phyloP scores from a whole-genome alignment of 345 rosid species.

The Boechera stricta region DNA sequence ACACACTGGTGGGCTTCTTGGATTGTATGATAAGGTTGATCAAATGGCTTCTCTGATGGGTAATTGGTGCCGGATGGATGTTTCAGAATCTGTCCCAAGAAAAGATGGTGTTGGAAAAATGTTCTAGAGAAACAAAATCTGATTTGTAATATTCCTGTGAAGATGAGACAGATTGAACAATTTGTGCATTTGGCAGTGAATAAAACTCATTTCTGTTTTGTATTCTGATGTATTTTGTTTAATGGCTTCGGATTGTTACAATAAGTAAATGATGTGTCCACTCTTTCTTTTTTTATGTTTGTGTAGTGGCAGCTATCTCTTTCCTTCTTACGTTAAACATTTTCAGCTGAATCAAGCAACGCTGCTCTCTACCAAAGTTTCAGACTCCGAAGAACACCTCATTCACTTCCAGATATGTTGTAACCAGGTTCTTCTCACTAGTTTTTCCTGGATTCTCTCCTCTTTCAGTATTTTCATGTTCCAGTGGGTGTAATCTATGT shows the following conservation, averaged over 20 bases:
- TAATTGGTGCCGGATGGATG: slow-evolving; percentile 79
- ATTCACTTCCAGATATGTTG: background rate
- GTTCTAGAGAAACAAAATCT: slow-evolving; percentile 52
- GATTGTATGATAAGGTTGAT: slow-evolving; percentile 81
- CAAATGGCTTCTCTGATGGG: slow-evolving; percentile 66
- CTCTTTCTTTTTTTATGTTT: background rate
- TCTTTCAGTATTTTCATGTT: background rate
- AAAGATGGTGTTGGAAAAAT: slow-evolving; percentile 79
- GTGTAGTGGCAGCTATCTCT: background rate
- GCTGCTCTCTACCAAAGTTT: slow-evolving; percentile 2
- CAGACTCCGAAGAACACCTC: background rate
- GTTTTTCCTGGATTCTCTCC: background rate
- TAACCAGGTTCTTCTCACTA: slow-evolving; percentile 1
- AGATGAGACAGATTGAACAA: slow-evolving; percentile 11
- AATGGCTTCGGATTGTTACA: background rate
- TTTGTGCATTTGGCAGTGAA: slow-evolving; percentile 34
- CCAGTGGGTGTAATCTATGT: background rate
- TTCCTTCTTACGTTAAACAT: background rate
- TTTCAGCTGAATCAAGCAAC: background rate
- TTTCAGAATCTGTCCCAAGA: slow-evolving; percentile 73
- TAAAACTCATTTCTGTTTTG: slow-evolving; percentile 11
- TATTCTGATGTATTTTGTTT: slow-evolving; percentile 4
- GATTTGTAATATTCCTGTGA: slow-evolving; percentile 28
- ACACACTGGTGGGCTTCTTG: slow-evolving; percentile 89
- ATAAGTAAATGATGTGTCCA: slow-evolving; percentile 13